Percentiles rank a stretch among this genome's conserved stretches.
These are phyloP conservation scores for Pilatotrama ljubarskyi DNA, from an alignment of 768 basidiomycete species.

Conservation along the genomic window DNA sequence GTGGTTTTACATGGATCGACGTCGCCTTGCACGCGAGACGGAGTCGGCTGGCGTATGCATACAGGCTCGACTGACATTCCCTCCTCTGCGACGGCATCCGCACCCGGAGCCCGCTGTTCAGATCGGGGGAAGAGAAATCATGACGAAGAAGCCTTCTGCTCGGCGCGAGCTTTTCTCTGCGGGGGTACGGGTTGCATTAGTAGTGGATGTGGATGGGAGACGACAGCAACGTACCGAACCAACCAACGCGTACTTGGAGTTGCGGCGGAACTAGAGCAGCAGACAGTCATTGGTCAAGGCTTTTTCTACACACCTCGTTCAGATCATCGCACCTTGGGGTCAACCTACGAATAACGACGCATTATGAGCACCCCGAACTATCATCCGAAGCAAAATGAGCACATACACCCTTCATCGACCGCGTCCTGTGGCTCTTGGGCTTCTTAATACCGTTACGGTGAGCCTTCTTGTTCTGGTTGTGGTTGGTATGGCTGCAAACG, in stretches of 20 bases:
- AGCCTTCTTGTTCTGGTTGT: constrained; percentile 96
- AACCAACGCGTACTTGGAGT: constrained; percentile 66
- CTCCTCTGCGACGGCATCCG: constrained; percentile 1
- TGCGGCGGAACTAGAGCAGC: constrained; percentile 75
- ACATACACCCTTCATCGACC: constrained; percentile 91
- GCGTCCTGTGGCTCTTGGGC: constrained; percentile 68
- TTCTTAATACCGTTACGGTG: constrained; percentile 97
- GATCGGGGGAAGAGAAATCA: not conserved
- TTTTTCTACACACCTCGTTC: constrained; percentile 21
- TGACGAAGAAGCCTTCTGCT: constrained; percentile 53
- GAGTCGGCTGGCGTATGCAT: constrained; percentile 7
- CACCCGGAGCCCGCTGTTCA: not conserved
- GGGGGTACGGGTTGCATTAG: constrained; percentile 12
- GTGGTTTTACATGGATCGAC: constrained; percentile 26
- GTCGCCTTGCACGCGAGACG: constrained; percentile 20
- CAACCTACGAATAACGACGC: too few species aligned
- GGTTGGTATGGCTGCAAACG: constrained; percentile 75
- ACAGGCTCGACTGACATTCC: constrained; percentile 4
- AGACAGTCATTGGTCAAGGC: constrained; percentile 4
- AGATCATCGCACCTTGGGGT: constrained; percentile 60
- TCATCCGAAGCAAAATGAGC: not conserved
- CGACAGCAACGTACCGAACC: constrained; percentile 62
- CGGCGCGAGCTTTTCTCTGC: constrained; percentile 68
- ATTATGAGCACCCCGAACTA: too few species aligned
- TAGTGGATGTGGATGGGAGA: not conserved